These are phyloP conservation scores for Fraxinus baroniana DNA, from an alignment of 305 asterid species.

Conservation along the genomic window DNA sequence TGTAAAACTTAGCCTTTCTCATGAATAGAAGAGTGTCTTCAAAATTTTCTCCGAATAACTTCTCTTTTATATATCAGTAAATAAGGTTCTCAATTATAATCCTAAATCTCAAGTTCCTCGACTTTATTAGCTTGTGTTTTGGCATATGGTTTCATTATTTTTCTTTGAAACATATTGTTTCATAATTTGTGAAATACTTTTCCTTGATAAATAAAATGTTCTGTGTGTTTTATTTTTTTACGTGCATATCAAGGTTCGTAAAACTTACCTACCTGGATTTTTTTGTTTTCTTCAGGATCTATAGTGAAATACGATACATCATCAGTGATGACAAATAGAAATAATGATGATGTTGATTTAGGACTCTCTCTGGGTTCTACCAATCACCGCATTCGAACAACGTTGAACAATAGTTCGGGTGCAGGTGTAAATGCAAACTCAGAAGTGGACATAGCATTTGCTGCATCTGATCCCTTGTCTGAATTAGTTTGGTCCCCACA, in stretches of 20 bases:
- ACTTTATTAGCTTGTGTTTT: background rate
- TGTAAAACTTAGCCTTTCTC: background rate
- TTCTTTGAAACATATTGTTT: background rate
- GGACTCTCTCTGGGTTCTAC: conserved; percentile 55
- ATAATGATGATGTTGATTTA: conserved; percentile 45
- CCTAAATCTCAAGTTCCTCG: background rate
- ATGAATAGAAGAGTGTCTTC: background rate
- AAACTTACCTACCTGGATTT: conserved; percentile 5
- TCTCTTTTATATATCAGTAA: background rate
- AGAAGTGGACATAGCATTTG: conserved; percentile 42
- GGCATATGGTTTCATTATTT: background rate
- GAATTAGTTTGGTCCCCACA: conserved; percentile 85
- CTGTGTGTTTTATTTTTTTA: background rate
- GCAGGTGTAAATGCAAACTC: conserved; percentile 92
- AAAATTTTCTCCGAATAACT: background rate
- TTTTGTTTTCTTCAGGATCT: conserved; percentile 28
- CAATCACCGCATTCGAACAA: conserved; percentile 26
- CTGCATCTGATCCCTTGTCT: conserved; percentile 65
- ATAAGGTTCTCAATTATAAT: background rate
- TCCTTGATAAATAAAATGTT: background rate
- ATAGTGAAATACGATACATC: conserved; percentile 6
- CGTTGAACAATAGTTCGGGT: conserved; percentile 46
- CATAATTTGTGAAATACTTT: background rate
- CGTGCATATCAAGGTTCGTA: background rate
- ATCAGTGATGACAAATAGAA: conserved; percentile 33